Base-by-base conservation (phyloP, 805 yeast genomes). In the Cyberlindnera lachancei region DNA sequence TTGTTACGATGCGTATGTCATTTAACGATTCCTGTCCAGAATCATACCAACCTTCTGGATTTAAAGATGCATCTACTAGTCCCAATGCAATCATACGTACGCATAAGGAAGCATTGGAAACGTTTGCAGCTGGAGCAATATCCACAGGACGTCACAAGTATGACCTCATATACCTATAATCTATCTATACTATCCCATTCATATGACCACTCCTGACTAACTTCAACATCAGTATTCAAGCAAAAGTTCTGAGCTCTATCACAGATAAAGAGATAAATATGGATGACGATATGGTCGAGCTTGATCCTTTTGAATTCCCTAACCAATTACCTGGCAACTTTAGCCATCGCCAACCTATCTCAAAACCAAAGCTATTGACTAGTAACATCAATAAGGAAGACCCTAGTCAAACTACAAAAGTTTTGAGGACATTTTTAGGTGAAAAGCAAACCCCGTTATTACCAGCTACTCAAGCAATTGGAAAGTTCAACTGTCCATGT, bases 11-110 rank as follows among this genome's bases (percentile, higher is more conserved):
- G 63, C 59, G 73, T 36, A 50, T 75, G 30, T 31, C 70, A 37
- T 73, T 65, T 42, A 72, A 70, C 37, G 71, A 70, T 4, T 35
- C 30, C 4, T 64, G 72, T 23, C 75, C 78, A 3, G 30, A 34
- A 1, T 51, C 60, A 21, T 74, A 68, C 41, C 76, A 73, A 42
- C 76, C 79, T 1, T 54, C 57, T 4, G 57, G 64, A 17, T 65
- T 68, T 37, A 64, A 56, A 41, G 73, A 71, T 37, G 68, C 72
- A 2, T 46, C 61, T 4, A 33, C 35, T 22, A 56, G 57, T 4
- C 50, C 53, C 25, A 43, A 60, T 5, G 63, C 71, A 0, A 46
- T 58, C 1, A 38, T 64, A 6, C 58, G 48, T 34, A 31, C 44
- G 7, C 29, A 19, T 6, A 39, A 33, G 7, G 19, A 38, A 1